Conservation (phyloP, 495 filamentous ascomycete genomes). For the Podospora fimiseda region DNA sequence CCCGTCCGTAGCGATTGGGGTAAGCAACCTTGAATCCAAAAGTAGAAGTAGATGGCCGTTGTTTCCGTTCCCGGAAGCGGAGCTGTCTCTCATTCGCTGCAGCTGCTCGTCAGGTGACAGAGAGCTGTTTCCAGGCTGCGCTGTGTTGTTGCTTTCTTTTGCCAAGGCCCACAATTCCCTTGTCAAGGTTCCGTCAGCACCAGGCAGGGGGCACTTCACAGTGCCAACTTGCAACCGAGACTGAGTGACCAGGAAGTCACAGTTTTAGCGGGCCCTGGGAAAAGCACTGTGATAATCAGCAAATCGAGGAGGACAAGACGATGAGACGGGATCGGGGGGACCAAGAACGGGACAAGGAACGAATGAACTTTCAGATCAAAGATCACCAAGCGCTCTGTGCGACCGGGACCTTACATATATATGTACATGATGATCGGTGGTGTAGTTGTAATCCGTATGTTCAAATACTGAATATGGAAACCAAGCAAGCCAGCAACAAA, state of each 20-base stretch:
- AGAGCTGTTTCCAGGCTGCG: background rate
- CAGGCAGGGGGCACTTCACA: slow-evolving; percentile 11
- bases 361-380: slow-evolving; percentile 6
- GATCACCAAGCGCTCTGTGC: slow-evolving; percentile 12
- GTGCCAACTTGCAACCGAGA: slow-evolving; percentile 1
- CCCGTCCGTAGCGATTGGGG: background rate
- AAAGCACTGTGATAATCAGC: slow-evolving; percentile 11
- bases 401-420: background rate
- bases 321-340: background rate
- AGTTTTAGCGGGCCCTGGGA: slow-evolving; percentile 8
- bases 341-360: slow-evolving; percentile 1
- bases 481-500: too few species aligned
- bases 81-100: background rate
- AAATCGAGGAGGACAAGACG: background rate
- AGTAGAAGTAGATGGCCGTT: background rate
- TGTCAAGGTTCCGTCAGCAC: slow-evolving; percentile 20
- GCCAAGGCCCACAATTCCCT: slow-evolving; percentile 1
- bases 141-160: background rate
- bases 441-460: too few species aligned
- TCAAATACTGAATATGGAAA: too few species aligned
- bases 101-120: slow-evolving; percentile 14
- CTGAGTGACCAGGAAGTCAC: slow-evolving; percentile 5
- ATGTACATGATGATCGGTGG: slow-evolving; percentile 3
- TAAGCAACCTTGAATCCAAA: background rate
- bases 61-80: slow-evolving; percentile 7